phyloP scores from a whole-genome alignment of 805 yeast genomes.

The Candida michaelii region DNA sequence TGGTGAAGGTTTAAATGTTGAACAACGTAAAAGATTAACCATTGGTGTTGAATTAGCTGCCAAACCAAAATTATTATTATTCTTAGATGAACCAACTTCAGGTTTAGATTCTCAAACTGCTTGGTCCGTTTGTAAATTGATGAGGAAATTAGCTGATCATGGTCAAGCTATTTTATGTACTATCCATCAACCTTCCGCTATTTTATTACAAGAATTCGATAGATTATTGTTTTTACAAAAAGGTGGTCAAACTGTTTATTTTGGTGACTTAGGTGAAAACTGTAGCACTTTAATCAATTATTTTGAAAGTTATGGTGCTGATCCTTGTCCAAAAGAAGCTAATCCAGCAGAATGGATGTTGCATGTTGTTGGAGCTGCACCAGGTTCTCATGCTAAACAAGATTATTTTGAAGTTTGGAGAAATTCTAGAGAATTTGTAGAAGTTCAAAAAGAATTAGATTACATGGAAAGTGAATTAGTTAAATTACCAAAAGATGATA shows the following conservation, averaged over 20 bases:
- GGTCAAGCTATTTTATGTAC: conserved; percentile 51
- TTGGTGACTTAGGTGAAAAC: conserved; percentile 75
- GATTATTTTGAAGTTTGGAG: conserved; percentile 80
- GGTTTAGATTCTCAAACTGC: conserved; percentile 46
- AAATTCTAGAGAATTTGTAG: conserved; percentile 60
- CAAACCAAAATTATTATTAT: conserved; percentile 37
- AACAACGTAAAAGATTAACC: conserved; percentile 41
- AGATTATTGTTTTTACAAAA: conserved; percentile 64
- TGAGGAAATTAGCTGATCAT: conserved; percentile 40
- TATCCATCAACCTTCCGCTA: conserved; percentile 85
- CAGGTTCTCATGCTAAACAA: conserved; percentile 71
- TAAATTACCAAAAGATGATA: conserved; percentile 22
- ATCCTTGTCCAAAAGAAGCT: conserved; percentile 36
- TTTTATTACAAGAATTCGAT: conserved; percentile 74
- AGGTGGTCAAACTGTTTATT: conserved; percentile 81
- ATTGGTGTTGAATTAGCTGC: conserved; percentile 44
- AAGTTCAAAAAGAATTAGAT: conserved; percentile 59
- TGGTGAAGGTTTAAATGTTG: conserved; percentile 58
- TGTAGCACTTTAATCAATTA: conserved; percentile 58
- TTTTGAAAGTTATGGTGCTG: conserved; percentile 72
- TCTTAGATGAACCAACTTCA: conserved; percentile 45
- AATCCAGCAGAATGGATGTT: conserved; percentile 79
- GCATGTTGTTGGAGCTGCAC: conserved; percentile 81
- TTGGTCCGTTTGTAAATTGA: conserved; percentile 41
- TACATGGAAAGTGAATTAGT: conserved; percentile 56